Evolutionary conservation across 768 basidiomycete genomes (phyloP), one percentile per base, ranked within the genome.

Genomic region (Boletus edulis): DNA sequence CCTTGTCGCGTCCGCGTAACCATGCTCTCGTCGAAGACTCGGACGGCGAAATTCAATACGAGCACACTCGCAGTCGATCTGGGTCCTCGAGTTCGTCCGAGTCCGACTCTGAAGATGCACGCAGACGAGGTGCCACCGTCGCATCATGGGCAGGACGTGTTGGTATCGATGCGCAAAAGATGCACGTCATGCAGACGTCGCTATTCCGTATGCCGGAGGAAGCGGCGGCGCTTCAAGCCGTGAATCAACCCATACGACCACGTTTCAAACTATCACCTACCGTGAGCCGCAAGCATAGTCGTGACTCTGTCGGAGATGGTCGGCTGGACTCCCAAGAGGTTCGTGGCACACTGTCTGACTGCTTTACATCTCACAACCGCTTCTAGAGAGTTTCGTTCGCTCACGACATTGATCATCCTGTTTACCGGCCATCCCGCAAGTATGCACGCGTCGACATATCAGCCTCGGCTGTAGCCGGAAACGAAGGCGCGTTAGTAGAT

Each of bases 101-200:
- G 32, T 55, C 67, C 29, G 68, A 67, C 24, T 44, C 55, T 0
- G 66, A 59, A 22, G 55, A 17, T 32, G 47, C 43, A 27, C 67
- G 38, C 18, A 46, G 47, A 49, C 71, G 67, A 8, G 71, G 83
- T 55, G 72, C 81, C 7, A 77, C 78, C 7, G 75, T 84, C 42
- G 81, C 84, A 51, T 82, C 88, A 38, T 90, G 89, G 87, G 83
- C 86, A 14, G 79, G 85, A 45, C 82, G 82, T 48, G 68, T 86
- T 27, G 87, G 89, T 6, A 76, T 94, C n/a, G 91, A 95, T 67
- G 80, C 86, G 14, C 90, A 91, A 69, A 87, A 86, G 72, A 84
- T 94, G 79, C 89, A 93, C 64, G 90, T 95, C 51, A 96, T 96
- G 94, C 94, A 96, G 64, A 85, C 89, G 0, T 87, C 89, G 34